Evolutionary conservation across 805 yeast species (phyloP).

Genomic region (Saturnispora mendoncae): DNA sequence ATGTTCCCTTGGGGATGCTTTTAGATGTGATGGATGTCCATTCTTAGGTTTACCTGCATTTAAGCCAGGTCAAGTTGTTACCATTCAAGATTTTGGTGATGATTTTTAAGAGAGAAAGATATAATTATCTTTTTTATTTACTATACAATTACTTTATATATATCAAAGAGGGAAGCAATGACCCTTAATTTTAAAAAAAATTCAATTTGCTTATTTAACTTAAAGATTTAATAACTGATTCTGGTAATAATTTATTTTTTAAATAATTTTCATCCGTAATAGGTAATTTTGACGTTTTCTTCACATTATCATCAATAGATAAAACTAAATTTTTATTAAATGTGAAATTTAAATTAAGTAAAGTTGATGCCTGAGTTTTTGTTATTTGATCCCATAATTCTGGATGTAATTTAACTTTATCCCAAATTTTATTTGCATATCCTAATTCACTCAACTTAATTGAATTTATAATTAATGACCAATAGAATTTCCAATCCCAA

Average conservation of each 20-base stretch:
- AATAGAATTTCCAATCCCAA: slow-evolving; percentile 8
- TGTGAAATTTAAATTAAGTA: slow-evolving; percentile 4
- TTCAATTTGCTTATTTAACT: background rate
- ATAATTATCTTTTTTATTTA: background rate
- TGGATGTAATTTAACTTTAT: background rate
- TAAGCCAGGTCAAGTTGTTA: slow-evolving; percentile 90
- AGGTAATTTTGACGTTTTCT: background rate
- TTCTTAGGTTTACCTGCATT: slow-evolving; percentile 95
- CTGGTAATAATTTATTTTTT: slow-evolving; percentile 3
- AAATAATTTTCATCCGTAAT: background rate
- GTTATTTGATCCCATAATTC: slow-evolving; percentile 2
- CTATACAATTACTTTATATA: background rate
- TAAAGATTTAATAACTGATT: background rate
- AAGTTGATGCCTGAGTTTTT: background rate
- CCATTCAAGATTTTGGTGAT: slow-evolving; percentile 66
- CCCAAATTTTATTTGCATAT: slow-evolving; percentile 2
- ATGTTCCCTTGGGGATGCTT: slow-evolving; percentile 96
- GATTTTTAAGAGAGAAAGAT: slow-evolving; percentile 41
- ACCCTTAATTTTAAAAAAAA: background rate
- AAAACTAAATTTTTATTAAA: slow-evolving; percentile 2
- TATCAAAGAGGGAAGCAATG: background rate
- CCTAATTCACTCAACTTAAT: background rate
- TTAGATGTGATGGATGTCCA: slow-evolving; percentile 97
- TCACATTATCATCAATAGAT: background rate
- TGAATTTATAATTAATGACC: background rate